Conservation (phyloP, 371 early-diverging fungal species). For the Conidiobolus incongruus region DNA sequence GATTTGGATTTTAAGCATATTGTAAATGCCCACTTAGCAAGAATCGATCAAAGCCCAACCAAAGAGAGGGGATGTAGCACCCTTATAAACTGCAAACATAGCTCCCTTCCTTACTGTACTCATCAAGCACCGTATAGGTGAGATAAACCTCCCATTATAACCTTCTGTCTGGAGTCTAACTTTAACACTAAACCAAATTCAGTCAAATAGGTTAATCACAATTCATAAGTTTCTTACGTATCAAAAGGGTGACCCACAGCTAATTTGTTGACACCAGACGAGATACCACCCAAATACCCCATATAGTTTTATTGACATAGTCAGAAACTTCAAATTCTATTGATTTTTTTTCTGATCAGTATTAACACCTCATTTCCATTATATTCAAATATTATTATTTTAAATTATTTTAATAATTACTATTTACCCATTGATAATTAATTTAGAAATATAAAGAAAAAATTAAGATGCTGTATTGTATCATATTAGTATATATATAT, state of each 20-base stretch:
- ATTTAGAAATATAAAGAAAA: no score
- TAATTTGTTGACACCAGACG: no score
- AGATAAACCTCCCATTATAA: slow-evolving; percentile 51
- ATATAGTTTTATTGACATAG: no score
- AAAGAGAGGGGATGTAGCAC: slow-evolving; percentile 75
- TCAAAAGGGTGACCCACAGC: not conserved
- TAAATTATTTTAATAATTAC: no score
- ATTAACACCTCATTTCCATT: no score
- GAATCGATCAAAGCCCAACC: slow-evolving; percentile 88
- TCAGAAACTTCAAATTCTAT: no score
- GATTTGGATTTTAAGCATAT: not conserved
- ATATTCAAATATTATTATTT: no score
- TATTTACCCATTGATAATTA: no score
- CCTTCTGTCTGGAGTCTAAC: slow-evolving; percentile 58
- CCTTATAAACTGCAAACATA: slow-evolving; percentile 57
- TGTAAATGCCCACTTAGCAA: slow-evolving; percentile 25
- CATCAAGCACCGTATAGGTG: slow-evolving; percentile 61
- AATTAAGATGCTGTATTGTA: no score
- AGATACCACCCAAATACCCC: slow-evolving; percentile 57
- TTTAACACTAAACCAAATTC: slow-evolving; percentile 26
- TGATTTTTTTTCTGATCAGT: no score
- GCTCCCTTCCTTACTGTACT: slow-evolving; percentile 51
- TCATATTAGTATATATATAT: no score
- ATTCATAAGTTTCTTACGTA: not conserved
- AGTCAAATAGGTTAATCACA: not conserved